phyloP scores from a whole-genome alignment of 1,284 basidiomycete species.

The Ustilago shanxiensis region DNA sequence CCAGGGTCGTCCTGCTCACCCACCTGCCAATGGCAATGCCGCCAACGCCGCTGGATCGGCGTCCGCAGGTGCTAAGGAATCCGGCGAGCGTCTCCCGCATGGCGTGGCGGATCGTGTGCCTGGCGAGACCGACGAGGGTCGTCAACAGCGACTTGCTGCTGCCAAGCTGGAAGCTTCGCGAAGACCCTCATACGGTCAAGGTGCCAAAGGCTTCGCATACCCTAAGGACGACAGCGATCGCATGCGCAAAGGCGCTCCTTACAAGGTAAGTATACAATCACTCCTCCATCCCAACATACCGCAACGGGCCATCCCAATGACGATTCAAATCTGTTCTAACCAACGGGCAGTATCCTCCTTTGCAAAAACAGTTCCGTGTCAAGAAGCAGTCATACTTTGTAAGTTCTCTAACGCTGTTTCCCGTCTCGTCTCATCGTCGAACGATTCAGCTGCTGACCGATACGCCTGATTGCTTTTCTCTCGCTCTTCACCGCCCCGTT shows the following conservation, averaged over 20 bases:
- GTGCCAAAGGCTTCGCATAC: constrained; percentile 56
- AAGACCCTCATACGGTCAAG: constrained; percentile 59
- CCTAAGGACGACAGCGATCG: constrained; percentile 64
- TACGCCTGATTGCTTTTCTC: no score
- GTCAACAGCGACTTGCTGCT: constrained; percentile 57
- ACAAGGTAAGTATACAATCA: constrained; percentile 54
- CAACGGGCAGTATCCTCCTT: constrained; percentile 58
- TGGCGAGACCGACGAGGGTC: constrained; percentile 63
- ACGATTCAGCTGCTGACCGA: background rate
- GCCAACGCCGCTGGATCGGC: constrained; percentile 14
- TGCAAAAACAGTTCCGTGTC: constrained; percentile 60
- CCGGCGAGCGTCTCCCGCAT: constrained; percentile 36
- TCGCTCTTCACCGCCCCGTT: background rate
- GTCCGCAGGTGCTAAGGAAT: constrained; percentile 22
- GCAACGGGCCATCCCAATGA: constrained; percentile 27
- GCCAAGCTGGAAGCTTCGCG: constrained; percentile 57
- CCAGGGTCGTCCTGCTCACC: constrained; percentile 58
- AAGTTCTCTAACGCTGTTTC: constrained; percentile 20
- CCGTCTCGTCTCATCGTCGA: no score
- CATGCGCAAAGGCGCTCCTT: constrained; percentile 59
- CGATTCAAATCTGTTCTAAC: constrained; percentile 49
- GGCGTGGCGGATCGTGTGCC: constrained; percentile 55
- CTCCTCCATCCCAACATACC: no score
- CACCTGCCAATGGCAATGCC: constrained; percentile 25
- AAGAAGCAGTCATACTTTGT: constrained; percentile 65